These are phyloP conservation scores for Cornus florida DNA, from an alignment of 148 eudicot species.

Conservation along the genomic window DNA sequence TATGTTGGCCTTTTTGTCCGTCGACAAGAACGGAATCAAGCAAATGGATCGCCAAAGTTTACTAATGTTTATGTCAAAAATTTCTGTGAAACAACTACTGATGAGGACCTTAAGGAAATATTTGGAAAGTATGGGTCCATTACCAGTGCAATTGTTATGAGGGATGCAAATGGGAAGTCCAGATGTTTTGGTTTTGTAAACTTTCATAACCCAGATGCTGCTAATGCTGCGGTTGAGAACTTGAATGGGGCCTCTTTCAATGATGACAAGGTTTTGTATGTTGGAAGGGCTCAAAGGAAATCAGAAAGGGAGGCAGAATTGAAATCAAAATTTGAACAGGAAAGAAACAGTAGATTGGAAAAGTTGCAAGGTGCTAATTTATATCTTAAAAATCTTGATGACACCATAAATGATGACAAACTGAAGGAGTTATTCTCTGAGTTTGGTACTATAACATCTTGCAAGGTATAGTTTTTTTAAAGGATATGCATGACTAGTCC, in stretches of 20 bases:
- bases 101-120: constrained; percentile 39
- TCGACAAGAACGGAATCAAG: constrained; percentile 37
- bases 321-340: constrained; percentile 47
- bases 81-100: constrained; percentile 35
- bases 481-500: not conserved
- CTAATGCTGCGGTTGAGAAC: constrained; percentile 52
- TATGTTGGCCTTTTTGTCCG: constrained; percentile 48
- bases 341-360: constrained; percentile 38
- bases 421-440: constrained; percentile 52
- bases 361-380: constrained; percentile 56
- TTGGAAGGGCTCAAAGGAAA: constrained; percentile 65
- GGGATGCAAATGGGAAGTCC: constrained; percentile 49
- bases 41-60: constrained; percentile 39
- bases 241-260: constrained; percentile 40
- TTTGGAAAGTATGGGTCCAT: constrained; percentile 54
- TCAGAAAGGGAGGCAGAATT: constrained; percentile 54
- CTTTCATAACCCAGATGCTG: constrained; percentile 45
- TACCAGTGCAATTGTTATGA: constrained; percentile 66
- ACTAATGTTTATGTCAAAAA: constrained; percentile 69
- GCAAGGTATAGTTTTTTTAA: constrained; percentile 42
- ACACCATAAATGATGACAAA: constrained; percentile 47
- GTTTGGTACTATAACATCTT: constrained; percentile 63
- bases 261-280: constrained; percentile 54
- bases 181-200: constrained; percentile 70
- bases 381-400: constrained; percentile 67